Conservation (phyloP, 2,329 filamentous ascomycete species). For the Hymenotorrendiella dingleyae region DNA sequence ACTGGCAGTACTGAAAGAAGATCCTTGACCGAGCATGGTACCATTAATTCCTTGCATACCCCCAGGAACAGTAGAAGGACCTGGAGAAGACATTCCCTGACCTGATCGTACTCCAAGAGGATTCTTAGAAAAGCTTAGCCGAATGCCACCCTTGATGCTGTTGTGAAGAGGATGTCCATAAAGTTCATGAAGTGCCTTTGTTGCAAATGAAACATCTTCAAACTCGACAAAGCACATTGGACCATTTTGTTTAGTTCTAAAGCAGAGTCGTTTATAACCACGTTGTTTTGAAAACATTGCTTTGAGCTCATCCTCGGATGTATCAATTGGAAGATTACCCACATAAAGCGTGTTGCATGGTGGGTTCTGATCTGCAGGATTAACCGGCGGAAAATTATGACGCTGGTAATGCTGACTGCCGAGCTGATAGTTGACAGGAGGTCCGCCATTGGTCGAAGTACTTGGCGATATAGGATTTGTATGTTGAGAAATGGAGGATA, state of each 20-base stretch:
- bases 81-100: conserved; percentile 41
- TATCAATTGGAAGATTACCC: conserved; percentile 89
- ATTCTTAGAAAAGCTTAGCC: conserved; percentile 95
- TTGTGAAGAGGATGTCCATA: conserved; percentile 86
- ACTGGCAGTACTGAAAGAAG: conserved; percentile 37
- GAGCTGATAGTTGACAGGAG: conserved; percentile 47
- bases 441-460: conserved; percentile 38
- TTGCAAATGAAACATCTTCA: conserved; percentile 86
- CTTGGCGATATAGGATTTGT: conserved; percentile 50
- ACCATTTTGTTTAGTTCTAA: conserved; percentile 89
- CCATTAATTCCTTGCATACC: conserved; percentile 52
- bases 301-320: conserved; percentile 92
- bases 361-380: conserved; percentile 92
- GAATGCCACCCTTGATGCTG: conserved; percentile 89
- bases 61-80: conserved; percentile 36
- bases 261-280: conserved; percentile 92
- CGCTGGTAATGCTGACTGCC: conserved; percentile 51
- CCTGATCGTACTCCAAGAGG: conserved; percentile 84
- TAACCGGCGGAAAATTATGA: conserved; percentile 75
- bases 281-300: conserved; percentile 87
- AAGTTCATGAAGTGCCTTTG: conserved; percentile 81
- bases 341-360: conserved; percentile 98
- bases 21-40: conserved; percentile 39
- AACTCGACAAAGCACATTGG: conserved; percentile 99
- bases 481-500: conserved; percentile 28